Base-by-base conservation (phyloP, 2,329 filamentous ascomycete genomes). In the Clarireedia hainanense region DNA sequence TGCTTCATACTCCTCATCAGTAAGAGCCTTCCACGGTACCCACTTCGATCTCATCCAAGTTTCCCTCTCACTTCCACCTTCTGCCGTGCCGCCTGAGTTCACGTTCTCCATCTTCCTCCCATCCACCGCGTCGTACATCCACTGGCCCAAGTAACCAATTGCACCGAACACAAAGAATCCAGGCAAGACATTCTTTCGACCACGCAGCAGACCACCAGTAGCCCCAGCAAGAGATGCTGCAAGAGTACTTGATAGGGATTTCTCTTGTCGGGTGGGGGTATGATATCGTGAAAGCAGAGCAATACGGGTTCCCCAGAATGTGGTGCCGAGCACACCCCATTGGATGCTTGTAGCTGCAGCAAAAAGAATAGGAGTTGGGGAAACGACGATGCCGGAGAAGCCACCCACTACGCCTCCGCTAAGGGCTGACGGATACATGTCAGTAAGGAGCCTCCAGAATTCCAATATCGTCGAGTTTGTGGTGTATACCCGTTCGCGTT, bases 251-350 rank as follows among this genome's bases (percentile, higher is more conserved):
- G 84, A 85, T 65, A 79, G 81, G 17, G 82, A 73, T 58, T 81
- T 83, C 58, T 94, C 83, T 36, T 72, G 70, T 1, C 75, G 71
- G 1, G 76, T 78, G n/a, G 84, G 53, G 51, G 60, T 60, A 7
- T 63, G 58, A 17, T 76, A 76, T 72, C 74, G 76, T 59, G 75
- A 69, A 57, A 75, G 72, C 62, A 79, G 68, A 61, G 76, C 68
- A 23, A 77, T 65, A 17, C 70, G 46, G 10, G 52, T 55, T 49
- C 86, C 85, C 78, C 85, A 92, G 68, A 85, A 96, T 15, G 82
- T 87, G 47, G 80, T 82, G 37, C 89, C 89, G 40, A 95, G 78
- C 43, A 81, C 78, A 70, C 89, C 89, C 81, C 89, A 96, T 72
- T 95, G 90, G 42, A 89, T 75, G 17, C 89, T 87, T 23, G 86